These are phyloP conservation scores for Trametes sanguinea DNA, from an alignment of 768 basidiomycete species.

Conservation along the genomic window DNA sequence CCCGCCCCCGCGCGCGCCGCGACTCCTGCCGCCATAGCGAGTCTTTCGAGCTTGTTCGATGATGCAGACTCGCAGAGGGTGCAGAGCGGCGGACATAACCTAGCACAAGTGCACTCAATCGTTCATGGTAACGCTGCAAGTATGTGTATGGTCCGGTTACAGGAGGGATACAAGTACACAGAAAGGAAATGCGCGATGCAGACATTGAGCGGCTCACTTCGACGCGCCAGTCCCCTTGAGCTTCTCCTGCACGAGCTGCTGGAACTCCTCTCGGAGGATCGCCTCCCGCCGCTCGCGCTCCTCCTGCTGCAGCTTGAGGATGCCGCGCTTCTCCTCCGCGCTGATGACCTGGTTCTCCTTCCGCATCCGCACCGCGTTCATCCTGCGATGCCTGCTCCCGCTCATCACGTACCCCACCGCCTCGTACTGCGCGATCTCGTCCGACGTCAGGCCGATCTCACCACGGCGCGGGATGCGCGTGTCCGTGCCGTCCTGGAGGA, in stretches of 20 bases:
- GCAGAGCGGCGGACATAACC: background rate
- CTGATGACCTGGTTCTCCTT: slow-evolving; percentile 99
- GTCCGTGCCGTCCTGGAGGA: slow-evolving; percentile 79
- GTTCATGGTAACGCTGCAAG: background rate
- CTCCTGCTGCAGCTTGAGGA: slow-evolving; percentile 91
- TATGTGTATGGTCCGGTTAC: background rate
- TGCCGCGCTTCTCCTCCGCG: slow-evolving; percentile 96
- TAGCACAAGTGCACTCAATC: no score
- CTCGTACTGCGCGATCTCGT: slow-evolving; percentile 87
- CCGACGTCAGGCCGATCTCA: slow-evolving; percentile 91
- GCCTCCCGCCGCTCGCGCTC: slow-evolving; percentile 91
- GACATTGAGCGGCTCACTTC: slow-evolving; percentile 11
- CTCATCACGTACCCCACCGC: slow-evolving; percentile 96
- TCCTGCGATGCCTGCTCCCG: slow-evolving; percentile 89
- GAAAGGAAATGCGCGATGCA: background rate
- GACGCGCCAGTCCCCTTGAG: slow-evolving; percentile 45
- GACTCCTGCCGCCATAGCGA: background rate
- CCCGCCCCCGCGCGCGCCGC: background rate
- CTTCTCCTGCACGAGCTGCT: slow-evolving; percentile 75
- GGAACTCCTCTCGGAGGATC: slow-evolving; percentile 87
- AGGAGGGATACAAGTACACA: background rate
- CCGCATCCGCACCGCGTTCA: slow-evolving; percentile 98
- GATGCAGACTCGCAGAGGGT: background rate
- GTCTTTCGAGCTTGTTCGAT: background rate
- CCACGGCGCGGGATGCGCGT: slow-evolving; percentile 96